Evolutionary conservation across 805 yeast species (phyloP), one percentile per base, ranked within the genome.

Genomic region (Lachancea kluyveri): DNA sequence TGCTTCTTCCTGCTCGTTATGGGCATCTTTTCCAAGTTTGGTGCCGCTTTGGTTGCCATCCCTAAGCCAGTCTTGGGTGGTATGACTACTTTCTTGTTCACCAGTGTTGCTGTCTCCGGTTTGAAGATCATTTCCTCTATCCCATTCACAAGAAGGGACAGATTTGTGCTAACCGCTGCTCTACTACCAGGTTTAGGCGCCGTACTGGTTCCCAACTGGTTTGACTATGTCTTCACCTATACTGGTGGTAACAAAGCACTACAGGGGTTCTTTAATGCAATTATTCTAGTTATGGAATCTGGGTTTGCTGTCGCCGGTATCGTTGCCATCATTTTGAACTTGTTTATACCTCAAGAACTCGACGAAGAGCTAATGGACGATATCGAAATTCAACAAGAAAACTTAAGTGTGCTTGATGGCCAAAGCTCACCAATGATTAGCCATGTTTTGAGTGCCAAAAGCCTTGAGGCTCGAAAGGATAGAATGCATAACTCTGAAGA

Each of bases 11-110:
- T 87, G 43, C 51, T 87, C 35, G 57, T 87, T 39, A 85, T 87
- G 94, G 96, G 96, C 24, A 60, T 87, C 24, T 82, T 87, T 54
- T 70, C 94, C 38, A 83, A 84, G 59, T 84, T 84, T 54, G 87
- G 88, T 22, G 94, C 92, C 30, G 87, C 95, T n/a, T 67, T 87
- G 37, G 85, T 80, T 17, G 70, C 94, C 21, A 84, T 83, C 49
- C 94, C 94, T 24, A 68, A 66, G 35, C 67, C 92, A 1, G 84
- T 79, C 18, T 66, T 87, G 36, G 96, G 95, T 42, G 95, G 95
- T 43, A 84, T 86, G 94, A 79, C 79, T 8, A 68, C 87, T 4
- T 81, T 80, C 58, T 61, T 81, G 31, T 81, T 80, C 67, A 70
- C 82, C 19, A 73, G 86, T 3, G 88, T 81, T 19, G 84, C 84